Conservation (phyloP, 2,329 filamentous ascomycete species). For the Sporothrix mexicana region DNA sequence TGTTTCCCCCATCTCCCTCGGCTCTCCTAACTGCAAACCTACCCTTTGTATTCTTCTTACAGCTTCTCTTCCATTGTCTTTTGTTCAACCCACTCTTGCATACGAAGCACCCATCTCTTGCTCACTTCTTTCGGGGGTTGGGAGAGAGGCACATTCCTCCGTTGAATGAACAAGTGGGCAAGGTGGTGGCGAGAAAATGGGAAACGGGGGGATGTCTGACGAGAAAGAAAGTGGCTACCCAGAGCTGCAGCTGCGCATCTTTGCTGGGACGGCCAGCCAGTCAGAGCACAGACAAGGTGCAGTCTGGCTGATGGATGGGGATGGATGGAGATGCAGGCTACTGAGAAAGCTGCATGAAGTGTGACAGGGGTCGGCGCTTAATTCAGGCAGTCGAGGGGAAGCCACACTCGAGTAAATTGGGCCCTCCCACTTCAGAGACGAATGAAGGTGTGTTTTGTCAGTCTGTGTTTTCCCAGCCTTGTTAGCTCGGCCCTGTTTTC, state of each 20-base stretch:
- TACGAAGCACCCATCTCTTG: neutral
- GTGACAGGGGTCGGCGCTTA: slow-evolving; percentile 65
- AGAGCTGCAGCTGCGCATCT: slow-evolving; percentile 50
- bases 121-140: neutral
- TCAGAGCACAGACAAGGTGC: slow-evolving; percentile 42
- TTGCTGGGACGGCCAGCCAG: slow-evolving; percentile 42
- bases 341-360: slow-evolving; percentile 54
- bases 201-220: slow-evolving; percentile 17
- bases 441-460: neutral
- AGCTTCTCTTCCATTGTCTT: neutral
- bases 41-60: neutral
- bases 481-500: neutral
- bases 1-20: neutral
- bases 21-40: neutral
- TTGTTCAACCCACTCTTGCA: neutral
- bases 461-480: slow-evolving; percentile 16
- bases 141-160: slow-evolving; percentile 1
- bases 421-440: slow-evolving; percentile 6
- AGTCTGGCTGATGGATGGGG: slow-evolving; percentile 42
- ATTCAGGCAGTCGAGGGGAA: slow-evolving; percentile 43
- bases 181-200: neutral
- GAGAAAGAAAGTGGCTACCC: slow-evolving; percentile 37
- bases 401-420: slow-evolving; percentile 3
- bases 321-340: slow-evolving; percentile 40
- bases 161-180: neutral